Base-by-base conservation (phyloP, 1,139 yeast species). In the Magnusiomyces suaveolens region DNA sequence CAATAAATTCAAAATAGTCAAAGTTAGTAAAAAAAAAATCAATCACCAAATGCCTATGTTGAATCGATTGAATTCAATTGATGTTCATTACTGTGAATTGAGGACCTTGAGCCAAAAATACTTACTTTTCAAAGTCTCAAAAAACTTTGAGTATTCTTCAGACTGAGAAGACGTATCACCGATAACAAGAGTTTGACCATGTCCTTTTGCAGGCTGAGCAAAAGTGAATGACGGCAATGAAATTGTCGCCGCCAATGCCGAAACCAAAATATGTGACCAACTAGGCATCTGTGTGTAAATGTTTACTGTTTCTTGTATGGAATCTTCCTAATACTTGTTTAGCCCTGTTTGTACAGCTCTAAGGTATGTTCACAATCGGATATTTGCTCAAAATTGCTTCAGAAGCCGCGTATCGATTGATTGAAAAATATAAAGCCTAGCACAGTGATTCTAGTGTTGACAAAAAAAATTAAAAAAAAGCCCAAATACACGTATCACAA, bases 141-240 rank as follows among this genome's bases (percentile, higher is more conserved):
- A 73, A 68, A 18, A 57, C 54, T 20, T 70, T 62, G 60, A 48
- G 26, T 68, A 72, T 33, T 64, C 66, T 6, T 62, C 64, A 46
- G 55, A 51, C 53, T 56, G 51, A 52, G 56, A 51, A 23, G 58
- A 55, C 20, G 57, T 60, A 52, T 66, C 69, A 3, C 63, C 60
- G 41, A 66, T 54, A 2, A 65, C 64, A 52, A 65, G 60, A 1
- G 56, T 56, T 33, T 50, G 52, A 62, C 64, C 48, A 54, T 53
- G 18, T 58, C 62, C 36, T 43, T 56, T 29, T 53, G 62, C 60
- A 2, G 68, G 62, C 39, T 57, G 57, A 14, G 61, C 64, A 10
- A 43, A 43, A 46, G 52, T 59, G 24, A 55, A 47, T 26, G 54
- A 44, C 23, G 56, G 54, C 20, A 21, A 51, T 1, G 20, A 49